These are phyloP conservation scores for Tremellales sp. DNA, from an alignment of 1,284 basidiomycete genomes.

Conservation along the genomic window DNA sequence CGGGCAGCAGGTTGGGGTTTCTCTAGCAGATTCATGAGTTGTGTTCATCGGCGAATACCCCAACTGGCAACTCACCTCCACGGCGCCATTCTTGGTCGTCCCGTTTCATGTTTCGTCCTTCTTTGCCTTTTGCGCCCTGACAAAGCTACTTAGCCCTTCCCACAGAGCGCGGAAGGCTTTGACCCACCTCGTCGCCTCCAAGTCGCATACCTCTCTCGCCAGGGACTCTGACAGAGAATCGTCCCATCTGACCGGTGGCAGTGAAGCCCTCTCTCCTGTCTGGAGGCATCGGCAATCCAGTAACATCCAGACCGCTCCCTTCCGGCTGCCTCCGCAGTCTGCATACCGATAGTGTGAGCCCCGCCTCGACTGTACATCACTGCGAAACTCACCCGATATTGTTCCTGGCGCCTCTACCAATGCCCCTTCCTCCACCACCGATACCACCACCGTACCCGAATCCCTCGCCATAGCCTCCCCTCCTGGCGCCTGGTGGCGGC, in stretches of 20 bases:
- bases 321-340: conserved; percentile 25
- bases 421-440: conserved; percentile 24
- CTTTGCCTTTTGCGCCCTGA: background rate
- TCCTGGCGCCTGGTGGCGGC: conserved; percentile 11
- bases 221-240: conserved; percentile 24
- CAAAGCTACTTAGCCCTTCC: conserved; percentile 1
- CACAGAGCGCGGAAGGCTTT: background rate
- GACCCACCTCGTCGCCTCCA: conserved; percentile 25
- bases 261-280: conserved; percentile 2
- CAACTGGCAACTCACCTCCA: conserved; percentile 2
- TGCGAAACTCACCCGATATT: conserved; percentile 29
- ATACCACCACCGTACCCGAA: conserved; percentile 47
- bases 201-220: conserved; percentile 22
- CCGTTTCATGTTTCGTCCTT: background rate
- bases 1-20: background rate
- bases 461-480: conserved; percentile 27
- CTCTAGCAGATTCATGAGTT: background rate
- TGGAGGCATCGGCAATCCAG: conserved; percentile 4
- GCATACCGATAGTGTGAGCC: too few species aligned
- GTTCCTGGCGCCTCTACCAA: conserved; percentile 26
- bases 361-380: too few species aligned
- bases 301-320: conserved; percentile 4
- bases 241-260: conserved; percentile 30
- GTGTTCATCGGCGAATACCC: background rate
- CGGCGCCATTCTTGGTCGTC: conserved; percentile 15